These are phyloP conservation scores for Talaromyces piceae DNA, from an alignment of 2,329 filamentous ascomycete species.

Conservation along the genomic window DNA sequence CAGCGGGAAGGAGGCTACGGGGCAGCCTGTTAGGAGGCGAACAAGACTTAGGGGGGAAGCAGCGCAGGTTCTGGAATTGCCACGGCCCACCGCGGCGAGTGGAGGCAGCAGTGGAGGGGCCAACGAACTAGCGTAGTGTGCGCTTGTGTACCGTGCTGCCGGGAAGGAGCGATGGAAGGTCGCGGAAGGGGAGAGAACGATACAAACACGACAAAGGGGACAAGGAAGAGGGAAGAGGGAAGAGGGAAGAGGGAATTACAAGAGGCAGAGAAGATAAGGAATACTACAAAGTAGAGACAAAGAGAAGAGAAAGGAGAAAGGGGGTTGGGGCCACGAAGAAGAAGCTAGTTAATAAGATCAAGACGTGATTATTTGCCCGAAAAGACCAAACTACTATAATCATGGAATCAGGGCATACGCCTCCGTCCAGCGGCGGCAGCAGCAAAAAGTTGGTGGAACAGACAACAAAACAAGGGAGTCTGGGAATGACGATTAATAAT, in stretches of 20 bases:
- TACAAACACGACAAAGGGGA: neutral
- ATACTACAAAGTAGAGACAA: slow-evolving; percentile 12
- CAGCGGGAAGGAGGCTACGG: neutral
- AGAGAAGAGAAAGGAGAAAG: neutral
- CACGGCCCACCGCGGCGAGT: neutral
- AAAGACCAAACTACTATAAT: no score
- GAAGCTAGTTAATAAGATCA: neutral
- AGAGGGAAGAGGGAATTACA: slow-evolving; percentile 5
- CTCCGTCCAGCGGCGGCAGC: no score
- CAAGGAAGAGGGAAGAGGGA: neutral
- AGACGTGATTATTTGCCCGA: no score
- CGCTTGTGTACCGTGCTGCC: slow-evolving; percentile 1
- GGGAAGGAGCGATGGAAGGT: neutral
- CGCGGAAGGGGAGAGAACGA: neutral
- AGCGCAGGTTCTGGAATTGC: slow-evolving; percentile 2
- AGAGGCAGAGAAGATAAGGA: slow-evolving; percentile 11
- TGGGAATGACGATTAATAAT: neutral
- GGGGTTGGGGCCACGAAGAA: neutral
- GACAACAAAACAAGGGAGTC: neutral
- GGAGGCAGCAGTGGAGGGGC: neutral
- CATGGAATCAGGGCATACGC: no score
- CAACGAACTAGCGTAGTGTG: no score
- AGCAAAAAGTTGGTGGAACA: neutral
- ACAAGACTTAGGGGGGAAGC: slow-evolving; percentile 2
- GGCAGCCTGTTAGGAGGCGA: slow-evolving; percentile 2